phyloP scores from a whole-genome alignment of 306 rosid species.

The Cucumis melo region DNA sequence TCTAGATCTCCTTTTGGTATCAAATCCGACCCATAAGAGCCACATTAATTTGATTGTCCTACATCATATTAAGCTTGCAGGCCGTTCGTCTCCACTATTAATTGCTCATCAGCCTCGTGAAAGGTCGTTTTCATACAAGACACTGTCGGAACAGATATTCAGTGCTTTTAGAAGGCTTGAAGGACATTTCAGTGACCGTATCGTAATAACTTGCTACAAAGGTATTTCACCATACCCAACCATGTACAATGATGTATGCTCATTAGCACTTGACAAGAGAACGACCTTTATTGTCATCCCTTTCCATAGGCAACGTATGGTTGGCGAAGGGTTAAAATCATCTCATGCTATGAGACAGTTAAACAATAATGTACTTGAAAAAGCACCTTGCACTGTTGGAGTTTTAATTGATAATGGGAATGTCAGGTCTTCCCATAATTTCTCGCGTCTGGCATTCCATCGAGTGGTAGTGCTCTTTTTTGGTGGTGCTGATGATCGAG shows the following conservation, averaged over 20 bases:
- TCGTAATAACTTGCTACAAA: slow-evolving; percentile 28
- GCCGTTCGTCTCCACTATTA: slow-evolving; percentile 37
- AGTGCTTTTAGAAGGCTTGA: slow-evolving; percentile 27
- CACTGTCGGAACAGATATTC: slow-evolving; percentile 31
- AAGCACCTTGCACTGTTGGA: slow-evolving; percentile 76
- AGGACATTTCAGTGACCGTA: slow-evolving; percentile 11
- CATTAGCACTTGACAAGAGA: slow-evolving; percentile 48
- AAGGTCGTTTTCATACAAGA: slow-evolving; percentile 1
- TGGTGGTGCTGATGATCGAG: slow-evolving; percentile 64
- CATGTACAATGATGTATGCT: slow-evolving; percentile 74
- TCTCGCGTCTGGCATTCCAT: slow-evolving; percentile 4
- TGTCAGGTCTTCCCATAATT: slow-evolving; percentile 15
- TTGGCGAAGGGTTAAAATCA: slow-evolving; percentile 21
- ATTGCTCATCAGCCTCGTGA: slow-evolving; percentile 23
- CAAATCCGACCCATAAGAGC: slow-evolving; percentile 33
- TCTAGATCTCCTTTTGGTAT: slow-evolving; percentile 45
- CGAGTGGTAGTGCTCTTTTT: slow-evolving; percentile 45
- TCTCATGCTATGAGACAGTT: slow-evolving; percentile 25
- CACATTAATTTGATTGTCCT: slow-evolving; percentile 30
- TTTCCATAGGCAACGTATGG: slow-evolving; percentile 32
- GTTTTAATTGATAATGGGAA: slow-evolving; percentile 47
- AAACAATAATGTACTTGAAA: slow-evolving; percentile 48
- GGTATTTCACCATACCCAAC: slow-evolving; percentile 58
- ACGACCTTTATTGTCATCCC: slow-evolving; percentile 47
- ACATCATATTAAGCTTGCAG: slow-evolving; percentile 40